Evolutionary conservation across 768 basidiomycete species (phyloP).

Genomic region (Mrakia blollopis): DNA sequence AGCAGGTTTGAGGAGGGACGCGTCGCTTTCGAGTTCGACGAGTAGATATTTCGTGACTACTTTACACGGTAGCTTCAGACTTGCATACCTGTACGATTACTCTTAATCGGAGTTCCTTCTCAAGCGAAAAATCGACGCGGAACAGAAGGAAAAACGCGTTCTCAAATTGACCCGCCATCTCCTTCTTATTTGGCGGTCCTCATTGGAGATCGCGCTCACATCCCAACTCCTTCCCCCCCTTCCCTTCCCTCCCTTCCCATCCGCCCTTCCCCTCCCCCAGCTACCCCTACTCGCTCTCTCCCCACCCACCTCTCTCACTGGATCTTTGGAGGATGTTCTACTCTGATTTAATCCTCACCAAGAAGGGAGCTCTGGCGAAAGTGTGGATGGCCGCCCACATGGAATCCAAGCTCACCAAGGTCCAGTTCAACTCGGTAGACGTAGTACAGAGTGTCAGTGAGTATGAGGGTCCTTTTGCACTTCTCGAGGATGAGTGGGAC

Average conservation of each 20-base stretch:
- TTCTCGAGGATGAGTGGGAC: background rate
- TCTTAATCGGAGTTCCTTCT: too few species aligned
- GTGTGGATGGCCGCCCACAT: slow-evolving; percentile 99
- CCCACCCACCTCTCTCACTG: background rate
- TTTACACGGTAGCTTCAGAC: too few species aligned
- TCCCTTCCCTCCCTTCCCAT: background rate
- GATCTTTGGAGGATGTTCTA: slow-evolving; percentile 56
- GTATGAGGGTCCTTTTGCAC: slow-evolving; percentile 39
- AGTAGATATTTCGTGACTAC: too few species aligned
- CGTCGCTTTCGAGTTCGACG: too few species aligned
- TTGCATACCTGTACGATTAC: too few species aligned
- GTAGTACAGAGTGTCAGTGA: slow-evolving; percentile 87
- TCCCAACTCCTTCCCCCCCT: background rate
- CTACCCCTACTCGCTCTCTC: too few species aligned
- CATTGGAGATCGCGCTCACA: background rate
- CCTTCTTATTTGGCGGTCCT: background rate
- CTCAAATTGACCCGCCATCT: background rate
- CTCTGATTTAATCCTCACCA: slow-evolving; percentile 87
- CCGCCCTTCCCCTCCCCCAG: background rate
- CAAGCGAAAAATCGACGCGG: too few species aligned
- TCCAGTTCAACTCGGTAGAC: slow-evolving; percentile 87
- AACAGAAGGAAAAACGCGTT: too few species aligned
- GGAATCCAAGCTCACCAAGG: slow-evolving; percentile 95
- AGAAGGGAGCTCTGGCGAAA: slow-evolving; percentile 87
- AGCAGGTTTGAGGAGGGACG: background rate